Evolutionary conservation across 345 rosid genomes (phyloP).

Genomic region (Eucalyptus urophylla): DNA sequence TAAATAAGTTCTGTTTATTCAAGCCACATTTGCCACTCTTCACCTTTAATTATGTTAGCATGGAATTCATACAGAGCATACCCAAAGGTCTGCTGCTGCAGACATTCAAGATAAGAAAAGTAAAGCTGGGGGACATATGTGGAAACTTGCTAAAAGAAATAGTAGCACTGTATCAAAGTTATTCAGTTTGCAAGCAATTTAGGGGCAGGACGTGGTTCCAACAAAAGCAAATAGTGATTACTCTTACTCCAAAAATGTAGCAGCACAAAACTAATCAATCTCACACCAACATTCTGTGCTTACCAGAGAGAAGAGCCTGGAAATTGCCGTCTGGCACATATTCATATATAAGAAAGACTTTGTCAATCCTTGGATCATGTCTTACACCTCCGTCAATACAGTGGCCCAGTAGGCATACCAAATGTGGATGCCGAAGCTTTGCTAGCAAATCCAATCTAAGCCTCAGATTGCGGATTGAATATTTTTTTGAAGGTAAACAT

Average conservation of each 20-base stretch:
- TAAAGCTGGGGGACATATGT: neutral
- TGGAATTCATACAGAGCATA: neutral
- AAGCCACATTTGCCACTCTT: neutral
- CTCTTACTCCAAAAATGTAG: neutral
- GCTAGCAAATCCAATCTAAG: conserved; percentile 65
- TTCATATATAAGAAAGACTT: conserved; percentile 70
- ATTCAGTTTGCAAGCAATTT: neutral
- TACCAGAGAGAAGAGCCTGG: conserved; percentile 71
- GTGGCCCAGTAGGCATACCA: conserved; percentile 77
- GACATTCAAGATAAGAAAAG: neutral
- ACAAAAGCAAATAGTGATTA: neutral
- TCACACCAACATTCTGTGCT: neutral
- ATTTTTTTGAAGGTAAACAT: conserved; percentile 49
- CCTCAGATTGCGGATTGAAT: conserved; percentile 61
- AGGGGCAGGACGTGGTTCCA: neutral
- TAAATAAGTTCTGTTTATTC: neutral
- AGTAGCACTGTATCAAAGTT: neutral
- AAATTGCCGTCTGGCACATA: conserved; percentile 56
- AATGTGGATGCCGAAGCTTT: conserved; percentile 88
- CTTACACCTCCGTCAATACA: conserved; percentile 39
- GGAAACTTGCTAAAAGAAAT: neutral
- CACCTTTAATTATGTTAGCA: neutral
- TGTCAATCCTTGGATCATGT: conserved; percentile 24
- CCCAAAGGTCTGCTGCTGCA: neutral
- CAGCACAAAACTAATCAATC: neutral